A percentile compares a stretch with the other conserved stretches of the same genome.
Conservation (phyloP, 805 yeast genomes). For the Yamadazyma takamatsuzukensis region DNA sequence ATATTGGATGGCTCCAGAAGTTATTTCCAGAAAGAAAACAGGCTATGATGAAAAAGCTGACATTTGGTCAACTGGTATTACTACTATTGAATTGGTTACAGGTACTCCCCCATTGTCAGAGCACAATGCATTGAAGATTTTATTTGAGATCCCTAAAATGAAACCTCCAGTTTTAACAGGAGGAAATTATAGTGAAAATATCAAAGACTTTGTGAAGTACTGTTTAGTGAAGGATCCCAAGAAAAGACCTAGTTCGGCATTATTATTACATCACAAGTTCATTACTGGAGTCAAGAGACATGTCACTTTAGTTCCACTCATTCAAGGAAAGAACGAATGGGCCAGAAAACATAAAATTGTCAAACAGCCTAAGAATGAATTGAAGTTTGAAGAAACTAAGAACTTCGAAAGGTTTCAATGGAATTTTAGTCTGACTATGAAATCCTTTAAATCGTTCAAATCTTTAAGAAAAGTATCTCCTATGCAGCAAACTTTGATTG, state of each 20-base stretch:
- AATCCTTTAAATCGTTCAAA: slow-evolving; percentile 2
- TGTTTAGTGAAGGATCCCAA: slow-evolving; percentile 69
- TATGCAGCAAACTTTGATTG: slow-evolving; percentile 12
- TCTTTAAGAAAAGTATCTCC: slow-evolving; percentile 5
- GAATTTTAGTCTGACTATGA: too few relatives aligned
- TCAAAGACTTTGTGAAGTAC: slow-evolving; percentile 60
- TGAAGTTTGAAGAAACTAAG: slow-evolving; percentile 4
- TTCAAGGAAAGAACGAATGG: slow-evolving; percentile 39
- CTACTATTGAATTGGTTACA: slow-evolving; percentile 77
- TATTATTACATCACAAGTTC: slow-evolving; percentile 53
- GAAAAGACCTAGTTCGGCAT: slow-evolving; percentile 58
- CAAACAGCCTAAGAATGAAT: slow-evolving; percentile 6
- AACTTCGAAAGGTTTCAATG: slow-evolving; percentile 9
- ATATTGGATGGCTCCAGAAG: slow-evolving; percentile 99
- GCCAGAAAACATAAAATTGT: slow-evolving; percentile 19
- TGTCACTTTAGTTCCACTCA: slow-evolving; percentile 28
- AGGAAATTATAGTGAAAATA: slow-evolving; percentile 40
- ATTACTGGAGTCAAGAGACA: slow-evolving; percentile 35
- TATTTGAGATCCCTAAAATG: slow-evolving; percentile 63
- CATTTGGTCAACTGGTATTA: slow-evolving; percentile 95
- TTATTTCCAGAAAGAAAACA: slow-evolving; percentile 47
- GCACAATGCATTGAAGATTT: slow-evolving; percentile 71
- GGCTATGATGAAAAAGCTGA: slow-evolving; percentile 88
- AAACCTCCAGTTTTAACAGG: slow-evolving; percentile 60
- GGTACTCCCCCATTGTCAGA: slow-evolving; percentile 81